Evolutionary conservation across 129 eudicot genomes (phyloP), one percentile per base, ranked within the genome.

Genomic region (Escallonia rubra): DNA sequence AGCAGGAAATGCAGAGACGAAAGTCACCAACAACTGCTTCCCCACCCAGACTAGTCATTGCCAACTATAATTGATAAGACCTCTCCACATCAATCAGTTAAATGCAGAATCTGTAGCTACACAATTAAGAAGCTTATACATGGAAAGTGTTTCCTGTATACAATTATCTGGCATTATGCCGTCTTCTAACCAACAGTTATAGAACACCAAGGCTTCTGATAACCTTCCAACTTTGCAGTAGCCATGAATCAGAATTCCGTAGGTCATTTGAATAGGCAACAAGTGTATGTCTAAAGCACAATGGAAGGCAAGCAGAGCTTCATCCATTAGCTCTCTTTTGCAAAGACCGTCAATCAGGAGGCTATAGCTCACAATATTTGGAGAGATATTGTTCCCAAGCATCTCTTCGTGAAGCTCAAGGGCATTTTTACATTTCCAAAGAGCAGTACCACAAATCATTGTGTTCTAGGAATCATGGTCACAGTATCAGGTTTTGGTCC

Each of bases 391-490:
- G 41, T 80, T 77, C 34, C 51, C 64, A 41, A 77, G 57, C 91
- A 88, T 88, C 86, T 63, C 76, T 47, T 85, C 89, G 60, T 74
- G 80, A 12, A 88, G 75, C 69, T 70, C 82, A 8, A 85, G 74
- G 49, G 85, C 88, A 64, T 62, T 75, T 60, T 63, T 62, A 46
- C 89, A 57, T 72, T 48, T 82, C 70, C 15, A 44, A 63, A 51
- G 70, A 72, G 76, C 91, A 85, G 52, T 77, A 85, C 96, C 96
- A 55, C 80, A 77, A 16, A 88, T 82, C 64, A 88, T 74, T 6
- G 86, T 88, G 83, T 88, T 88, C 71, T 74, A 88, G n/a, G n/a
- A n/a, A n/a, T n/a, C n/a, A n/a, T n/a, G 41, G 96, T 85, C 79
- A 88, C 81, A n/a, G 80, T 80, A 79, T 88, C 91, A 12, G 88